Evolutionary conservation across 2,329 filamentous ascomycete genomes (phyloP).

Genomic region (Davidsoniella australis): DNA sequence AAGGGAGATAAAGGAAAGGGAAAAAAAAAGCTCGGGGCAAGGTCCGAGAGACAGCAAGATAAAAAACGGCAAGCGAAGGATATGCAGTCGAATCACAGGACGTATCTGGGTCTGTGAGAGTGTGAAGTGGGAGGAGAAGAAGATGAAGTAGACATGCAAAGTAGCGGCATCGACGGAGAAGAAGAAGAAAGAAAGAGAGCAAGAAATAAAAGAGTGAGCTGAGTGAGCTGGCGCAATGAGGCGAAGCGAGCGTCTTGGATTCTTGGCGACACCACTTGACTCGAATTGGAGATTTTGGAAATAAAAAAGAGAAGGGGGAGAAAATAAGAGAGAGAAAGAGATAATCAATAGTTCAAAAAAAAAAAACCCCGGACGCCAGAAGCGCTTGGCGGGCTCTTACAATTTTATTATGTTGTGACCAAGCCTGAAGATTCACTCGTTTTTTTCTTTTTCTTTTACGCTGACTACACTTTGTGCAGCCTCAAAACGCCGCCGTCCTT

Average conservation of each 20-base stretch:
- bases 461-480: not conserved
- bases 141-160: not conserved
- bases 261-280: too few species aligned
- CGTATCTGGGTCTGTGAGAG: too few species aligned
- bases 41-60: not conserved
- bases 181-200: not conserved
- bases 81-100: too few species aligned
- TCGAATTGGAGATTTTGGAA: too few species aligned
- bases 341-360: not conserved
- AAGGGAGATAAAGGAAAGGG: not conserved
- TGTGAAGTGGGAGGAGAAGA: not conserved
- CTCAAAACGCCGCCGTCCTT: conserved; percentile 1
- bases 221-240: too few species aligned
- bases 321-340: not conserved
- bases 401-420: too few species aligned
- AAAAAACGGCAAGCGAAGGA: not conserved
- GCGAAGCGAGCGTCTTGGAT: too few species aligned
- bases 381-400: not conserved
- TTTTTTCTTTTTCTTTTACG: not conserved
- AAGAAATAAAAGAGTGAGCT: too few species aligned
- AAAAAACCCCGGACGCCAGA: not conserved
- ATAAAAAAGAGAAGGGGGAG: not conserved
- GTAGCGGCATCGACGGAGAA: not conserved
- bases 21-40: not conserved
- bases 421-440: not conserved